phyloP scores from a whole-genome alignment of 140 eudicot species.

The Senecio squalidus region DNA sequence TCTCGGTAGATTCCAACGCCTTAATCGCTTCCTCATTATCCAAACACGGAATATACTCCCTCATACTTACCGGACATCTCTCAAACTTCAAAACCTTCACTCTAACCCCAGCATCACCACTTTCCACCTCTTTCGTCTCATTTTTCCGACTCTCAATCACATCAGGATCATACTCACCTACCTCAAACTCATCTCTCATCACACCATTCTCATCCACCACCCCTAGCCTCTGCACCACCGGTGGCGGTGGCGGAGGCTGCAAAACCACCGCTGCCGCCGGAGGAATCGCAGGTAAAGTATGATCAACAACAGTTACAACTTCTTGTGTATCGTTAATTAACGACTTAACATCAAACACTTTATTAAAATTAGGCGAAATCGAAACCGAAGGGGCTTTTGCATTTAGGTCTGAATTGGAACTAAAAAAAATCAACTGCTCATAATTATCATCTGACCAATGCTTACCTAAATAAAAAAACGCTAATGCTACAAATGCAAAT shows the following conservation, averaged over 20 bases:
- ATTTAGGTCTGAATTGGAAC: slow-evolving; percentile 30
- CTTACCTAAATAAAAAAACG: slow-evolving; percentile 76
- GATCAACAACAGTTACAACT: slow-evolving; percentile 18
- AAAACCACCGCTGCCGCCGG: slow-evolving; percentile 9
- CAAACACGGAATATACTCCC: slow-evolving; percentile 92
- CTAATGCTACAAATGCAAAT: slow-evolving; percentile 49
- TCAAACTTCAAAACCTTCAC: slow-evolving; percentile 56
- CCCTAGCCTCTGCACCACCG: slow-evolving; percentile 74
- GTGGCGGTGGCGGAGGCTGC: slow-evolving; percentile 37
- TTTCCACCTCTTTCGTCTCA: slow-evolving; percentile 34
- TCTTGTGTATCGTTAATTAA: slow-evolving; percentile 35
- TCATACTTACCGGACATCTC: slow-evolving; percentile 59
- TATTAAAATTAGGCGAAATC: slow-evolving; percentile 61
- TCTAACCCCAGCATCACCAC: slow-evolving; percentile 25
- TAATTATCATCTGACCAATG: slow-evolving; percentile 54
- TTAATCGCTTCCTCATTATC: slow-evolving; percentile 71
- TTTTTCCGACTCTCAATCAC: slow-evolving; percentile 50
- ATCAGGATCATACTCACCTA: slow-evolving; percentile 70
- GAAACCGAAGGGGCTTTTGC: slow-evolving; percentile 32
- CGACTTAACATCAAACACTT: slow-evolving; percentile 39
- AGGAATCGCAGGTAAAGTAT: slow-evolving; percentile 10
- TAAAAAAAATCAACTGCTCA: slow-evolving; percentile 50
- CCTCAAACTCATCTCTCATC: slow-evolving; percentile 84
- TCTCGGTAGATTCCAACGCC: slow-evolving; percentile 57
- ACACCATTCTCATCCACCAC: slow-evolving; percentile 88